phyloP scores from a whole-genome alignment of 169 alveolate species.

The Plasmodium malariae region DNA sequence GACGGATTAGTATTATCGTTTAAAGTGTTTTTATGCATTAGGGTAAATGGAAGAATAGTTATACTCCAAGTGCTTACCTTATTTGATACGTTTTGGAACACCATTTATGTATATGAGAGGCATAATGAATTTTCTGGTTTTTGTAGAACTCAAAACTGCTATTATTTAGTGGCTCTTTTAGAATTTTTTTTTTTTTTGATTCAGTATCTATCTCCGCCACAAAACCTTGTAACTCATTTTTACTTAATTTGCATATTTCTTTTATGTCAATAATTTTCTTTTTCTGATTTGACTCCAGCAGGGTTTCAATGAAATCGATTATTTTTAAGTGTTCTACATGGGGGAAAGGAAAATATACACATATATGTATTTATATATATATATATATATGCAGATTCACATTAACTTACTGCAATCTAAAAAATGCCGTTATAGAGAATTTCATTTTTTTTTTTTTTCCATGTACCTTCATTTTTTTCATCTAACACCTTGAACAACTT shows the following conservation, averaged over 20 bases:
- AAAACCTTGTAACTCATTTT: slow-evolving; percentile 72
- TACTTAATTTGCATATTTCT: slow-evolving; percentile 72
- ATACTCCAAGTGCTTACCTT: slow-evolving; percentile 42
- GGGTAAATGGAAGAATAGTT: too few relatives aligned
- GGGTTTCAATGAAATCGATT: slow-evolving; percentile 71
- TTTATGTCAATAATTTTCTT: slow-evolving; percentile 73
- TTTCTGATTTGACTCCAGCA: slow-evolving; percentile 62
- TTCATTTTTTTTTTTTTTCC: not conserved
- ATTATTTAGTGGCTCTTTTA: slow-evolving; percentile 27
- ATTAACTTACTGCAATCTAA: too few relatives aligned
- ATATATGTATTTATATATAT: not conserved
- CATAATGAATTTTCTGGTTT: slow-evolving; percentile 67
- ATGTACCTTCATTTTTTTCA: slow-evolving; percentile 74
- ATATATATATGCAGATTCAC: not conserved
- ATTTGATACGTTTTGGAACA: slow-evolving; percentile 77
- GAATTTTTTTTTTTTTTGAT: not conserved
- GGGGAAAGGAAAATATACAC: not conserved
- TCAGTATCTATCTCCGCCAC: slow-evolving; percentile 74
- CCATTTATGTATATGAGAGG: slow-evolving; percentile 77
- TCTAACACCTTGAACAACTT: slow-evolving; percentile 71
- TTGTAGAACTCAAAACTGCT: slow-evolving; percentile 35
- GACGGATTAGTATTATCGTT: too few relatives aligned
- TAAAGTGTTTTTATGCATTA: too few relatives aligned
- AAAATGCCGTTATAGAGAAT: not conserved
- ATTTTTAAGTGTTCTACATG: slow-evolving; percentile 43